phyloP scores from a whole-genome alignment of 441 rosid genomes.

The Adansonia grandidieri region DNA sequence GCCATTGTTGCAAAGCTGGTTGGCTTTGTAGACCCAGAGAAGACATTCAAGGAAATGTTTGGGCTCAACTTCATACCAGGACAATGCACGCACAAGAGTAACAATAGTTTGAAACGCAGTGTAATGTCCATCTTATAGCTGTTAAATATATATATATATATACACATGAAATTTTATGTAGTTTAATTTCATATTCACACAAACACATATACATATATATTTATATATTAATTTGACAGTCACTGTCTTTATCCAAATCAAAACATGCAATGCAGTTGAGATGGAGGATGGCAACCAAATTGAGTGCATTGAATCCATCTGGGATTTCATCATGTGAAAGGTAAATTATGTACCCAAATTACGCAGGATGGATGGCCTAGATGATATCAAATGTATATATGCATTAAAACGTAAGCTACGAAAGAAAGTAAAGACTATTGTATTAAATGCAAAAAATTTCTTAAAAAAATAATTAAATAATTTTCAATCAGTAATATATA shows the following conservation, averaged over 20 bases:
- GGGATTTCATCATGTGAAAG: not conserved
- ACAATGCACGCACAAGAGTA: conserved; percentile 38
- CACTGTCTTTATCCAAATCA: too few species aligned
- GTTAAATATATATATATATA: not conserved
- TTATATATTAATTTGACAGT: too few species aligned
- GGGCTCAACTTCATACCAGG: conserved; percentile 71
- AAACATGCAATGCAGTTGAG: not conserved
- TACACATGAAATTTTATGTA: not conserved
- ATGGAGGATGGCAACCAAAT: not conserved
- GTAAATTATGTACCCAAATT: not conserved
- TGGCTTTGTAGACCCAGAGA: conserved; percentile 62
- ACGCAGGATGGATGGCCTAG: not conserved
- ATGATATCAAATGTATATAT: too few species aligned
- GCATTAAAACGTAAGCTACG: too few species aligned
- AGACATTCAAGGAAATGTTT: conserved; percentile 71
- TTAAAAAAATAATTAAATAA: too few species aligned
- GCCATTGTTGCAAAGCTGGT: conserved; percentile 69
- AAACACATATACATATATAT: not conserved
- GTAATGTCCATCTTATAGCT: conserved; percentile 45
- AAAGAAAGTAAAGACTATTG: too few species aligned
- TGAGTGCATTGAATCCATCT: not conserved
- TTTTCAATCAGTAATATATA: too few species aligned
- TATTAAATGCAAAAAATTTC: too few species aligned
- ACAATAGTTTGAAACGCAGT: conserved; percentile 52
- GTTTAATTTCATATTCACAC: not conserved